A percentile compares a stretch with the other conserved stretches of the same genome.
Evolutionary conservation across 352 stramenopile genomes (phyloP).

Genomic region (Phytophthora lateralis): DNA sequence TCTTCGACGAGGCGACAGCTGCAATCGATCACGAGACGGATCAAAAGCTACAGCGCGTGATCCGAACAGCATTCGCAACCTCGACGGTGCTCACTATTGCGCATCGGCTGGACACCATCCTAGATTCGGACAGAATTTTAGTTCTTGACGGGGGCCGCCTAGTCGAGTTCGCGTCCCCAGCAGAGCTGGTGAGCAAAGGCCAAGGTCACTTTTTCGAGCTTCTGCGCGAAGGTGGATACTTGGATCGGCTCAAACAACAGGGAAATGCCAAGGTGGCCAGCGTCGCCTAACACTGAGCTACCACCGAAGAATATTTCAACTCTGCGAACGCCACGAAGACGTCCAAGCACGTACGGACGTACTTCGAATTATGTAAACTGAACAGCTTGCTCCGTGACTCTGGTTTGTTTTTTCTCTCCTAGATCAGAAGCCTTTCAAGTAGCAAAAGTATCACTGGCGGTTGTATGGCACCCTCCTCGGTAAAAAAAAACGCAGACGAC

Average conservation of each 20-base stretch:
- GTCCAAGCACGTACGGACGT: too few relatives aligned
- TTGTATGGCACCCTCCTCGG: too few relatives aligned
- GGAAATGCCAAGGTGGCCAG: slow-evolving; percentile 7
- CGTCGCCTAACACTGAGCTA: slow-evolving; percentile 5
- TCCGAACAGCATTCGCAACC: slow-evolving; percentile 82
- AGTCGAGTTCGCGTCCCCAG: slow-evolving; percentile 84
- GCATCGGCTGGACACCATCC: slow-evolving; percentile 91
- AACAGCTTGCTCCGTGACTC: too few relatives aligned
- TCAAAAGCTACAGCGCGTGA: slow-evolving; percentile 58
- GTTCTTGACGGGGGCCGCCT: slow-evolving; percentile 75
- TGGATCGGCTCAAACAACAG: slow-evolving; percentile 38
- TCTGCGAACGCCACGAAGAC: too few relatives aligned
- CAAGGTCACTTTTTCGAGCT: slow-evolving; percentile 59
- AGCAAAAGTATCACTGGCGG: too few relatives aligned
- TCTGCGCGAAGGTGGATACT: slow-evolving; percentile 47
- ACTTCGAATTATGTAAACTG: too few relatives aligned
- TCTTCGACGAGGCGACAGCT: slow-evolving; percentile 80
- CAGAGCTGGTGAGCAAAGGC: slow-evolving; percentile 53
- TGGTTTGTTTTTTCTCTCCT: too few relatives aligned
- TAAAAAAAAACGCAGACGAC: background rate
- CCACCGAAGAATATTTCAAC: too few relatives aligned
- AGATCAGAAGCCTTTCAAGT: too few relatives aligned
- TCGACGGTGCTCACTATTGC: slow-evolving; percentile 96
- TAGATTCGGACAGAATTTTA: slow-evolving; percentile 71
- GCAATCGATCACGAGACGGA: slow-evolving; percentile 87